Percentiles rank a stretch among this genome's conserved stretches.
These are phyloP conservation scores for Collybia mongolica DNA, from an alignment of 768 basidiomycete species.

Conservation along the genomic window DNA sequence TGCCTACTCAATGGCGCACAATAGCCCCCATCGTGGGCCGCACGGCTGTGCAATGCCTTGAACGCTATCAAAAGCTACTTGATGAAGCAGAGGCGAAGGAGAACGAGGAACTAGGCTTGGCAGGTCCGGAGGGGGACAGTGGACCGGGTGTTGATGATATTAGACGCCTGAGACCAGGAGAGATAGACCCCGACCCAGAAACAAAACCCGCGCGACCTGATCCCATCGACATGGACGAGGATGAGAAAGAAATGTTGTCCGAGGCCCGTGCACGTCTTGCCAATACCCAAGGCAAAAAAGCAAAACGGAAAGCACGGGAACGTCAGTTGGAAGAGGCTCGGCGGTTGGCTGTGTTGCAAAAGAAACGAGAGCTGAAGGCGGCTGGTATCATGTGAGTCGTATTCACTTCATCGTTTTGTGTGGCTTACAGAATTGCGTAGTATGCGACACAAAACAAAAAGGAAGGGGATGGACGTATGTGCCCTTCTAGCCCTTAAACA, in stretches of 20 bases:
- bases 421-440: slow-evolving; percentile 30
- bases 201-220: slow-evolving; percentile 98
- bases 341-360: slow-evolving; percentile 91
- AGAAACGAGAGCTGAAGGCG: slow-evolving; percentile 96
- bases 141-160: slow-evolving; percentile 94
- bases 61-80: slow-evolving; percentile 95
- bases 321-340: slow-evolving; percentile 96
- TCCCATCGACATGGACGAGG: slow-evolving; percentile 99
- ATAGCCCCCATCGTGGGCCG: slow-evolving; percentile 98
- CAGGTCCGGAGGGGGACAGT: slow-evolving; percentile 77
- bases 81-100: slow-evolving; percentile 98
- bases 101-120: slow-evolving; percentile 89
- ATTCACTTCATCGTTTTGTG: slow-evolving; percentile 4
- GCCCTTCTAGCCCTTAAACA: background rate
- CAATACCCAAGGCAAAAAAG: slow-evolving; percentile 99
- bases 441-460: slow-evolving; percentile 92
- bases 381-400: slow-evolving; percentile 89
- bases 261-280: slow-evolving; percentile 97
- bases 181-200: slow-evolving; percentile 99
- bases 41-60: slow-evolving; percentile 96
- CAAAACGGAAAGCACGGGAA: slow-evolving; percentile 97
- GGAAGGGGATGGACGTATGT: slow-evolving; percentile 96
- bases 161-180: slow-evolving; percentile 85
- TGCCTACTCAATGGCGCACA: slow-evolving; percentile 99
- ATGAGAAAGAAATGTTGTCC: slow-evolving; percentile 99